Percentiles rank a stretch among this genome's conserved stretches.
Evolutionary conservation across 176 grass and related monocot genomes (phyloP).

Genomic region (Elymus sibiricus): DNA sequence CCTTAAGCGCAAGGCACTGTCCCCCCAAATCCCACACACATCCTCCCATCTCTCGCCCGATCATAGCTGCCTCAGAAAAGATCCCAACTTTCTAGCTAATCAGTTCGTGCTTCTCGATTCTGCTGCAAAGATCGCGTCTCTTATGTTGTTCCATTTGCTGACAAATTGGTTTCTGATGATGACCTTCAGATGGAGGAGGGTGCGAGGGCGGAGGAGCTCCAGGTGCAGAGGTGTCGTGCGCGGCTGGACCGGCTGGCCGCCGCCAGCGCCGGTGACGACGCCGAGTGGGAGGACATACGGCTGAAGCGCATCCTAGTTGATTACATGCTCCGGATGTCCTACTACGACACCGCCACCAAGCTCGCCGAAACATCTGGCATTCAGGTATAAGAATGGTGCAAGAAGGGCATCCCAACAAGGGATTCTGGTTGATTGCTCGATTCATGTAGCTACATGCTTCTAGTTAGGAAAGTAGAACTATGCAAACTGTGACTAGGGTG

Average conservation of each 20-base stretch:
- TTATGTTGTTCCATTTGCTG: constrained; percentile 14
- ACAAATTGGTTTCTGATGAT: constrained; percentile 5
- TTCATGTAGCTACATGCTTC: not conserved
- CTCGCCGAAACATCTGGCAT: constrained; percentile 59
- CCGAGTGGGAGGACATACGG: constrained; percentile 59
- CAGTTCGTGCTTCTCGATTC: constrained; percentile 1
- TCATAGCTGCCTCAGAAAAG: not conserved
- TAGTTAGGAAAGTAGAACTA: not conserved
- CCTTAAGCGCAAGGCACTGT: constrained; percentile 81
- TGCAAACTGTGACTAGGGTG: not conserved
- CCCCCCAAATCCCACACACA: not conserved
- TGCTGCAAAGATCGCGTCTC: not conserved
- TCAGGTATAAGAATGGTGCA: constrained; percentile 48
- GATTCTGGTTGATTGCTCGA: not conserved
- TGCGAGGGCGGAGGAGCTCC: constrained; percentile 47
- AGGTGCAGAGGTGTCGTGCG: constrained; percentile 83
- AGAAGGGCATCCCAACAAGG: not conserved
- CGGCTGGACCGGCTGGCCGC: constrained; percentile 70
- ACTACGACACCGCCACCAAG: constrained; percentile 68
- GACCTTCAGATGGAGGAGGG: constrained; percentile 67
- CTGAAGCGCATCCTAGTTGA: constrained; percentile 89
- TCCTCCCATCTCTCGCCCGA: not conserved
- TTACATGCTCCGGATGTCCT: constrained; percentile 97
- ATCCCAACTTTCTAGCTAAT: not conserved
- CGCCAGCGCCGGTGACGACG: constrained; percentile 36